Conservation (phyloP, 2,329 filamentous ascomycete genomes). For the Colletotrichum brevisporum region DNA sequence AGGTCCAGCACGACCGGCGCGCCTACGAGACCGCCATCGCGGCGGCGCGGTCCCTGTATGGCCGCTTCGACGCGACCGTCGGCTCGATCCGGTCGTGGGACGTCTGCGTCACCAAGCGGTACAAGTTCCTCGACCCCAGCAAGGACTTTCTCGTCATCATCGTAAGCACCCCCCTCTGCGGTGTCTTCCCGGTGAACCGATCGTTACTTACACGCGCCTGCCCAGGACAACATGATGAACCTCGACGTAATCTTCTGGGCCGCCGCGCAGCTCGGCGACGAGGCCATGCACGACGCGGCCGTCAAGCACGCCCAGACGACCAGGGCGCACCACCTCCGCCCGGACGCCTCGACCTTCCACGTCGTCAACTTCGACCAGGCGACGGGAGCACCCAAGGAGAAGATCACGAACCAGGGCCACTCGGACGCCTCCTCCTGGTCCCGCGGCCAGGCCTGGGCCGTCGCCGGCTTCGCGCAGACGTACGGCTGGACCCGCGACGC, state of each 20-base stretch:
- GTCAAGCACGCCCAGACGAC: slow-evolving; percentile 56
- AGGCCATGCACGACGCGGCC: slow-evolving; percentile 51
- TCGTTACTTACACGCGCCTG: neutral
- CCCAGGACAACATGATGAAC: slow-evolving; percentile 57
- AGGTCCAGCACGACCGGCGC: slow-evolving; percentile 52
- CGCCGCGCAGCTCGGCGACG: slow-evolving; percentile 50
- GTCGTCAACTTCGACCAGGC: slow-evolving; percentile 61
- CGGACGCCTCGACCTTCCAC: slow-evolving; percentile 56
- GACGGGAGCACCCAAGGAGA: slow-evolving; percentile 54
- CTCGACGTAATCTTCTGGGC: slow-evolving; percentile 59
- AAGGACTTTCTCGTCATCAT: slow-evolving; percentile 58
- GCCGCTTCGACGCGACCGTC: slow-evolving; percentile 52
- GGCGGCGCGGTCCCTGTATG: slow-evolving; percentile 53
- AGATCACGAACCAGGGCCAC: slow-evolving; percentile 64
- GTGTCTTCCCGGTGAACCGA: neutral
- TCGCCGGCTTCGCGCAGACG: slow-evolving; percentile 61
- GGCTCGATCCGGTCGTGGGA: slow-evolving; percentile 61
- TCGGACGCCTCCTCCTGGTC: slow-evolving; percentile 60
- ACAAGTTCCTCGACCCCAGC: slow-evolving; percentile 52
- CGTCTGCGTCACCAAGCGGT: slow-evolving; percentile 55
- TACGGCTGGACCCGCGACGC: slow-evolving; percentile 61
- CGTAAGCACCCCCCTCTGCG: slow-evolving; percentile 44
- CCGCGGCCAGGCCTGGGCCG: slow-evolving; percentile 64
- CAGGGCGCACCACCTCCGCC: slow-evolving; percentile 55
- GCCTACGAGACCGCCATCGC: slow-evolving; percentile 52